Base-by-base conservation (phyloP, 305 asterid species). In the Fraxinus nigra region DNA sequence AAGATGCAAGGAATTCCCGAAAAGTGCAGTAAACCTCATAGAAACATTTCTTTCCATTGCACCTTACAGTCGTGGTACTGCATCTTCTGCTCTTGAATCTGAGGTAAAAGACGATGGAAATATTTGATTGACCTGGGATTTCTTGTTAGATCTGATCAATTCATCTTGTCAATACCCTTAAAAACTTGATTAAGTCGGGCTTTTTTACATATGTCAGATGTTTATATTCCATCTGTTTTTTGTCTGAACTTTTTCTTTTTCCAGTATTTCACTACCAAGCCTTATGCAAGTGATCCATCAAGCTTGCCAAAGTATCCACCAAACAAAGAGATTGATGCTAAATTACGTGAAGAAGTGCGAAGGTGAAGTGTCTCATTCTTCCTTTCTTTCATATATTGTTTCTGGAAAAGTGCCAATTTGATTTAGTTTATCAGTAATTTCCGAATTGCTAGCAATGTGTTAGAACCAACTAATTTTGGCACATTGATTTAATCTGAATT, bases 241-340 rank as follows among this genome's bases (percentile, higher is more conserved):
- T 2, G 35, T 56, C 76, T 59, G 78, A 48, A 76, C 10, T 35
- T 34, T 43, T 18, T 24, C 24, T 26, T 73, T 24, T 32, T 70
- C 78, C 87, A 96, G 98, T 94, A 96, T 81, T 96, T 96, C 85
- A 79, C 5, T 10, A 85, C 93, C 26, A 86, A 86, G 76, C 99
- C 99, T 4, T 91, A 89, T 43, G 92, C 97, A 2, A 94, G 98
- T 82, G 97, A 94, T 35, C 95, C 98, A 1, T 88, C 93, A 18
- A 92, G 92, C 90, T 61, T 96, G 88, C 98, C 97, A 0, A 91
- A 87, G 82, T 94, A 89, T 89, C 95, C 97, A 3, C 99, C 99
- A 1, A 96, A 91, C 88, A 96, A 96, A 83, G 99, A 96, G 90
- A 90, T 96, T 40, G 99, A 96, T 87, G 99, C 98, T 43, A 94